A percentile compares a stretch with the other conserved stretches of the same genome.
Evolutionary conservation across 2,329 filamentous ascomycete species (phyloP).

Genomic region (Colletotrichum abscissum): DNA sequence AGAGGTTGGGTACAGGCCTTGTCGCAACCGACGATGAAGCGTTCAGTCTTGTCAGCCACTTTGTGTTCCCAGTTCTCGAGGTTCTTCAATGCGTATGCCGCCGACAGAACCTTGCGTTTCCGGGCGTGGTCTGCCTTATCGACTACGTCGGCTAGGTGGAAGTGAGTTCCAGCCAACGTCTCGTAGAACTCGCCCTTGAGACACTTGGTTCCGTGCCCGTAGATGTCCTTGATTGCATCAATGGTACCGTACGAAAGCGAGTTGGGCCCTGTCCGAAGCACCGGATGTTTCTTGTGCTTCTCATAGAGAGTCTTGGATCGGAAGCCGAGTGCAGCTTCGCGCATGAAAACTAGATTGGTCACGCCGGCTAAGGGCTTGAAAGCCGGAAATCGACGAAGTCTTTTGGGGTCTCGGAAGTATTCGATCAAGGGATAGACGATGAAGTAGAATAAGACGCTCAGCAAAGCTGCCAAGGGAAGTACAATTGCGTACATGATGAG

Average conservation of each 20-base stretch:
- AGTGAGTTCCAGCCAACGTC: slow-evolving; percentile 58
- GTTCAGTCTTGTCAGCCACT: slow-evolving; percentile 62
- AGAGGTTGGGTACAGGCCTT: slow-evolving; percentile 51
- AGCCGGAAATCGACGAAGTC: not conserved
- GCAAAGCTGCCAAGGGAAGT: no score
- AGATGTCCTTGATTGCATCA: slow-evolving; percentile 60
- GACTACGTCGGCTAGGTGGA: slow-evolving; percentile 62
- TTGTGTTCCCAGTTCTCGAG: slow-evolving; percentile 66
- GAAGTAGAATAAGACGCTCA: slow-evolving; percentile 43
- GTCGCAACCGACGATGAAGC: slow-evolving; percentile 57
- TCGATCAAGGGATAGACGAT: slow-evolving; percentile 51
- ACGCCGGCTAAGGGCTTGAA: slow-evolving; percentile 55
- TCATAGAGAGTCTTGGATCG: slow-evolving; percentile 54
- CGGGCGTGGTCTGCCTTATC: slow-evolving; percentile 63
- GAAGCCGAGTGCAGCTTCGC: slow-evolving; percentile 53
- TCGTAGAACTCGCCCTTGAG: slow-evolving; percentile 60
- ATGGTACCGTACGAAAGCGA: slow-evolving; percentile 52
- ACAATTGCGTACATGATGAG: no score
- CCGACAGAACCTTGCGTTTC: slow-evolving; percentile 61
- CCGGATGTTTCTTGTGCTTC: slow-evolving; percentile 55
- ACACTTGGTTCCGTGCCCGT: slow-evolving; percentile 61
- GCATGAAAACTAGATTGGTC: slow-evolving; percentile 58
- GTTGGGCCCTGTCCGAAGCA: slow-evolving; percentile 58
- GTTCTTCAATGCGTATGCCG: slow-evolving; percentile 64
- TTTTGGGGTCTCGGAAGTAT: slow-evolving; percentile 57